These are phyloP conservation scores for Arthrobotrys iridis DNA, from an alignment of 2,329 filamentous ascomycete genomes.

Conservation along the genomic window DNA sequence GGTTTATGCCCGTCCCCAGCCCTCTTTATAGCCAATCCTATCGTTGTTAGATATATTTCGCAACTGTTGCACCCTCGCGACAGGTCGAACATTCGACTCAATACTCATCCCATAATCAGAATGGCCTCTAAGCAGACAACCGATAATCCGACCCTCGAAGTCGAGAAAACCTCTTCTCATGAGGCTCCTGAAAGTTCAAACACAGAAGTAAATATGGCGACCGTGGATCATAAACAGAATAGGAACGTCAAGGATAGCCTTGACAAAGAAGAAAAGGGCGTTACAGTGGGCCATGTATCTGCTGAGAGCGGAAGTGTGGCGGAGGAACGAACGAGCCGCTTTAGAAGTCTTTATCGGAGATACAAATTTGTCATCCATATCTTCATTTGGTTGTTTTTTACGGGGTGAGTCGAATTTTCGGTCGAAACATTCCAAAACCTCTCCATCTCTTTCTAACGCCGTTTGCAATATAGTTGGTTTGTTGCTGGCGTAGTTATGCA, in stretches of 20 bases:
- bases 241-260: constrained; percentile 24
- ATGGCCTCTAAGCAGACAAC: constrained; percentile 15
- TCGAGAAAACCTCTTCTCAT: constrained; percentile 17
- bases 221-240: constrained; percentile 16
- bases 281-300: constrained; percentile 31
- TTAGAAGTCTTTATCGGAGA: constrained; percentile 32
- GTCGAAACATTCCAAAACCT: constrained; percentile 46
- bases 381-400: constrained; percentile 63
- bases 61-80: background rate
- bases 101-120: background rate
- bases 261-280: constrained; percentile 45
- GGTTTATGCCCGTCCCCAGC: background rate
- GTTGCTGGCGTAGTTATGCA: constrained; percentile 78
- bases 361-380: constrained; percentile 43
- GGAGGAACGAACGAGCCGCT: background rate
- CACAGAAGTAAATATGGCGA: background rate
- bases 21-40: background rate
- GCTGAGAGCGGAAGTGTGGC: constrained; percentile 43
- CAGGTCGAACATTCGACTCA: background rate
- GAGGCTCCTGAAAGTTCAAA: background rate
- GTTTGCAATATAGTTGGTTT: constrained; percentile 71
- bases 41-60: background rate
- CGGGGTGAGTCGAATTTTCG: constrained; percentile 63
- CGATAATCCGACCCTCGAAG: constrained; percentile 19
- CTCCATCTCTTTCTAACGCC: constrained; percentile 30